Evolutionary conservation across 257 asterid genomes (phyloP).

Genomic region (Voacanga thouarsii): DNA sequence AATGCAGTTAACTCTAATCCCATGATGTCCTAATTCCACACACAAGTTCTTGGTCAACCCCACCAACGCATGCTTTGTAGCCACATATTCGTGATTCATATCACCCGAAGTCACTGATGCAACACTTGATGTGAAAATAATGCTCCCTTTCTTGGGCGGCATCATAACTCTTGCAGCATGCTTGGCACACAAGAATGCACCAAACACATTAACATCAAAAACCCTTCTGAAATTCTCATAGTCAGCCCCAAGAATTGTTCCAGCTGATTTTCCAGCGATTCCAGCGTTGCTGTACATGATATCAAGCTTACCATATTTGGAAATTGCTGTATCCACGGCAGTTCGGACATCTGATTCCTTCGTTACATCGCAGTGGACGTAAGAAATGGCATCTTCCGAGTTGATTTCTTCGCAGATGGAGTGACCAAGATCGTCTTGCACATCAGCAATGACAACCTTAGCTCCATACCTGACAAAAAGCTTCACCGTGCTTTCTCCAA

Average conservation of each 20-base stretch:
- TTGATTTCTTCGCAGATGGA: slow-evolving; percentile 7
- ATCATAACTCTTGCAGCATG: slow-evolving; percentile 35
- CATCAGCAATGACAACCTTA: slow-evolving; percentile 25
- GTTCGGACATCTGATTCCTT: slow-evolving; percentile 16
- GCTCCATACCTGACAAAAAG: slow-evolving; percentile 27
- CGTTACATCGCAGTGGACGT: slow-evolving; percentile 22
- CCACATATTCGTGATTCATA: slow-evolving; percentile 7
- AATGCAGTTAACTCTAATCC: slow-evolving; percentile 29
- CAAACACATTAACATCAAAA: slow-evolving; percentile 24
- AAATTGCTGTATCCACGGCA: slow-evolving; percentile 13
- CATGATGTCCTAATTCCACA: slow-evolving; percentile 24
- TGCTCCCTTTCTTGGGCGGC: slow-evolving; percentile 25
- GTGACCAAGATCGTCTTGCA: slow-evolving; percentile 20
- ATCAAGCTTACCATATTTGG: slow-evolving; percentile 25
- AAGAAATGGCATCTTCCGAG: not conserved
- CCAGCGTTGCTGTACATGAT: slow-evolving; percentile 34
- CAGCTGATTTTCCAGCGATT: slow-evolving; percentile 3
- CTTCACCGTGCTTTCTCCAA: slow-evolving; percentile 18
- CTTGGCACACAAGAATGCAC: slow-evolving; percentile 7
- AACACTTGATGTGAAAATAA: slow-evolving; percentile 26
- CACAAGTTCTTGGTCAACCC: slow-evolving; percentile 29
- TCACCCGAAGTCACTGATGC: slow-evolving; percentile 3
- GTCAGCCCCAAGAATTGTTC: not conserved
- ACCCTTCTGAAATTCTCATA: slow-evolving; percentile 18
- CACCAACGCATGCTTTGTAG: slow-evolving; percentile 23